phyloP scores from a whole-genome alignment of 495 filamentous ascomycete genomes.

The Penicillium bialowiezense region DNA sequence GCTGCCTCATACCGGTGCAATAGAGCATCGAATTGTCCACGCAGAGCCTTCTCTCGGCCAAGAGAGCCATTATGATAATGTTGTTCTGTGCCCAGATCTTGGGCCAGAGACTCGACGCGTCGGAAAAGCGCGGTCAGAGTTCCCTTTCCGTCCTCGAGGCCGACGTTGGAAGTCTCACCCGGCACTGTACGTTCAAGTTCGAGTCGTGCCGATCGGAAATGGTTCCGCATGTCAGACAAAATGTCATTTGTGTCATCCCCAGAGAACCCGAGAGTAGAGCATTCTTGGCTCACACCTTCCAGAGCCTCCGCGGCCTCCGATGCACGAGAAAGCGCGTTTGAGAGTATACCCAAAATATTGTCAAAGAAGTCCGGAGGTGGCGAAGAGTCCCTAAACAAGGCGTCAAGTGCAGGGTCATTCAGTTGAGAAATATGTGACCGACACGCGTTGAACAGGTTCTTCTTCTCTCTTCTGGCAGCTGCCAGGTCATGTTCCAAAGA shows the following conservation, averaged over 20 bases:
- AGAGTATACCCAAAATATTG: constrained; percentile 30
- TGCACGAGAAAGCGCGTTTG: constrained; percentile 34
- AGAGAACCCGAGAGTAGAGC: constrained; percentile 54
- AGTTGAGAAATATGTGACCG: constrained; percentile 31
- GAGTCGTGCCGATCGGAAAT: constrained; percentile 64
- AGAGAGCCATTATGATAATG: constrained; percentile 28
- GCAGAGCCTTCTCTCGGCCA: constrained; percentile 36
- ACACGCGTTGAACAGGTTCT: constrained; percentile 37
- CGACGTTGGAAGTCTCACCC: constrained; percentile 53
- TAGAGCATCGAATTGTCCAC: constrained; percentile 41
- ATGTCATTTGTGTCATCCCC: constrained; percentile 47
- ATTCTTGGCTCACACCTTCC: constrained; percentile 36
- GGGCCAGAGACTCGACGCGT: constrained; percentile 37
- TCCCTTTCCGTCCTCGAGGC: constrained; percentile 35
- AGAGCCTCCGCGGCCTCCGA: constrained; percentile 37
- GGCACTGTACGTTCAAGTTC: constrained; percentile 66
- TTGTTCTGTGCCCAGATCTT: constrained; percentile 32
- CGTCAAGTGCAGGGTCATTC: constrained; percentile 30
- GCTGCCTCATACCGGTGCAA: constrained; percentile 37
- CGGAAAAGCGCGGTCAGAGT: constrained; percentile 37
- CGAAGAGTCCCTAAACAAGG: constrained; percentile 31
- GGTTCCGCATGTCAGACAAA: constrained; percentile 45
- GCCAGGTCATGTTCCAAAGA: constrained; percentile 34
- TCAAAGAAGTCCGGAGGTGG: constrained; percentile 40
- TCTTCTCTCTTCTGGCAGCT: constrained; percentile 37